phyloP scores from a whole-genome alignment of 1,284 basidiomycete species.

The Anthracocystis panici-leucophaei region DNA sequence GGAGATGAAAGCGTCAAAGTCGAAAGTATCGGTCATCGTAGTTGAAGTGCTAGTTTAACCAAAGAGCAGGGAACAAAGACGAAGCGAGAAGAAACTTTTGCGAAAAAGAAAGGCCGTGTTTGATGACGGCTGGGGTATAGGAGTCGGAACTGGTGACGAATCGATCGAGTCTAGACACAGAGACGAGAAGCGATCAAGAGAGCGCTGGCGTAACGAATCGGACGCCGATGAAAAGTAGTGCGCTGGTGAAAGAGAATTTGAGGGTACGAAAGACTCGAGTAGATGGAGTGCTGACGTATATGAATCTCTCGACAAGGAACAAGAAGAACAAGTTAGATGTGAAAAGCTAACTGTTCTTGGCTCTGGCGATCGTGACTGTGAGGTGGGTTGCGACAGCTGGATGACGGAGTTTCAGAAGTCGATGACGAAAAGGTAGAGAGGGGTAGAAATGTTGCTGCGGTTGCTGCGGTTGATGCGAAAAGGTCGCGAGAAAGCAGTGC shows the following conservation, averaged over 20 bases:
- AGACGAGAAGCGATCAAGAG: slow-evolving; percentile 16
- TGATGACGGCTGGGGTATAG: slow-evolving; percentile 18
- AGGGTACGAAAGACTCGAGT: not conserved
- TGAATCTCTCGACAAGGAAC: slow-evolving; percentile 1
- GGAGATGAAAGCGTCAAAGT: slow-evolving; percentile 59
- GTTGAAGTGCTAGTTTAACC: slow-evolving; percentile 2
- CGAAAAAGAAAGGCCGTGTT: slow-evolving; percentile 6
- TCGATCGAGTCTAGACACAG: not conserved
- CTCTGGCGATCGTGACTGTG: slow-evolving; percentile 24
- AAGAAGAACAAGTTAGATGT: slow-evolving; percentile 12
- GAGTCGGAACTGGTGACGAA: slow-evolving; percentile 14
- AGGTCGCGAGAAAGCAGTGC: slow-evolving; percentile 24
- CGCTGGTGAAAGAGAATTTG: slow-evolving; percentile 15
- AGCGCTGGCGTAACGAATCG: slow-evolving; percentile 55
- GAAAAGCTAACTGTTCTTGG: slow-evolving; percentile 12
- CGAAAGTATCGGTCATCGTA: slow-evolving; percentile 48
- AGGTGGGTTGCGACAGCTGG: not conserved
- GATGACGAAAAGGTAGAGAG: not conserved
- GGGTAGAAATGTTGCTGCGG: not conserved
- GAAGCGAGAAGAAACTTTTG: not conserved
- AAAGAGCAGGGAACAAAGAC: slow-evolving; percentile 16
- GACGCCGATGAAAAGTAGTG: slow-evolving; percentile 26
- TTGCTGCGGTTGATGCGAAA: slow-evolving; percentile 25
- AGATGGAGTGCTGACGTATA: not conserved
- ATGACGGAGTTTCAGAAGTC: not conserved